These are phyloP conservation scores for Colletotrichum sp. DNA, from an alignment of 2,329 filamentous ascomycete species.

Conservation along the genomic window DNA sequence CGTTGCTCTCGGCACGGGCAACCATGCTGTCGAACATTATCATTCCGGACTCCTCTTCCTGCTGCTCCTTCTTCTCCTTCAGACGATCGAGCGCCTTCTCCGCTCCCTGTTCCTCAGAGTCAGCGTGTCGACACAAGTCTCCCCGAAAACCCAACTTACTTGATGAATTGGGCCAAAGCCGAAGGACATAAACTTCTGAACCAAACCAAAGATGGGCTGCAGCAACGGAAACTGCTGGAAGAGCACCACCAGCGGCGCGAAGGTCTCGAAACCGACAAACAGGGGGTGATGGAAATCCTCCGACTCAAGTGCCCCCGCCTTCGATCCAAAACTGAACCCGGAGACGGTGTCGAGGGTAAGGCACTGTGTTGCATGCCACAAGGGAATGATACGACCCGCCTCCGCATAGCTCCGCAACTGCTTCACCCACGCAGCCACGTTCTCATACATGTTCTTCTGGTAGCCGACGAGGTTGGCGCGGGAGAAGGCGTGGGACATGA, in stretches of 20 bases:
- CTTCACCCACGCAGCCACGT: background rate
- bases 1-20: background rate
- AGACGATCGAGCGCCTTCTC: background rate
- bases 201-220: background rate
- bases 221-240: background rate
- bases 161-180: background rate
- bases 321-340: background rate
- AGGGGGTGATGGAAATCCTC: background rate
- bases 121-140: fast-evolving
- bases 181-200: background rate
- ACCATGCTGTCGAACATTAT: background rate
- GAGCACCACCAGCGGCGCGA: background rate
- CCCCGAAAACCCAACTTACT: fast-evolving
- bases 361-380: background rate
- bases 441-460: background rate
- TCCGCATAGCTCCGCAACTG: background rate
- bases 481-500: background rate
- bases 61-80: background rate
- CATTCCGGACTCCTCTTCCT: background rate
- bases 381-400: background rate
- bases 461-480: background rate
- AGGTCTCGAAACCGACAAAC: background rate
- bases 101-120: background rate
- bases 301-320: background rate
- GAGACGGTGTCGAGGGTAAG: background rate